Base-by-base conservation (phyloP, 208 protist genomes). In the Strigomonas culicis region DNA sequence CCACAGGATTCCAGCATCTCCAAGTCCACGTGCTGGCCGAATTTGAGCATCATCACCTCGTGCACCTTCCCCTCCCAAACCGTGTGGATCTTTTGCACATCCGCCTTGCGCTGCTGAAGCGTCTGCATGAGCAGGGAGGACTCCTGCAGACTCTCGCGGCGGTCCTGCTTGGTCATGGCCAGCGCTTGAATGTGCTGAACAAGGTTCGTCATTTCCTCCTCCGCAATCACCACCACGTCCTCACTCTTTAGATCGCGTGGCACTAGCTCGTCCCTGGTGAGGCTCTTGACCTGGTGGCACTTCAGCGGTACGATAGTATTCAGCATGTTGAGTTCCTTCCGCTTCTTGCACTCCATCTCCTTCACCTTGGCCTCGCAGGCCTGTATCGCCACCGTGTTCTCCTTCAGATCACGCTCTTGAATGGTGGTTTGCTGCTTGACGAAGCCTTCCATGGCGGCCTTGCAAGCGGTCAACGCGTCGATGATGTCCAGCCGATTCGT, bases 31-130 rank as follows among this genome's bases (percentile, higher is more conserved):
- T 82, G 74, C 56, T 93, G 86, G 13, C 97, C 97, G 68, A 98
- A 98, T 74, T 98, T 98, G 47, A 98, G 76, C 68, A 98, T 77
- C 88, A 98, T 97, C 32, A 98, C 90, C 51, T 98, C 97, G 57
- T 82, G 80, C 22, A 97, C 88, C 64, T 87, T 84, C 7, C 75
- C 80, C 63, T 97, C 82, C 90, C 92, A 97, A 39, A 92, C 73
- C 24, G 75, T 56, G 59, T 90, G 81, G 1, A 86, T 75, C 11
- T 75, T 75, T 31, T 85, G 76, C n/a, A 88, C 80, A 21, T 82
- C 88, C 17, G 80, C 70, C 64, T 90, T 91, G 47, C 80, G 72
- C 3, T 81, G 70, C 59, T 84, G 90, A 43, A 93, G 74, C 49
- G 60, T 63, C 61, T 92, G 80, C 59, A 92, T 74, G 58, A 92